Evolutionary conservation across 2,329 filamentous ascomycete genomes (phyloP), one percentile per base, ranked within the genome.

Genomic region (Alternaria longipes): DNA sequence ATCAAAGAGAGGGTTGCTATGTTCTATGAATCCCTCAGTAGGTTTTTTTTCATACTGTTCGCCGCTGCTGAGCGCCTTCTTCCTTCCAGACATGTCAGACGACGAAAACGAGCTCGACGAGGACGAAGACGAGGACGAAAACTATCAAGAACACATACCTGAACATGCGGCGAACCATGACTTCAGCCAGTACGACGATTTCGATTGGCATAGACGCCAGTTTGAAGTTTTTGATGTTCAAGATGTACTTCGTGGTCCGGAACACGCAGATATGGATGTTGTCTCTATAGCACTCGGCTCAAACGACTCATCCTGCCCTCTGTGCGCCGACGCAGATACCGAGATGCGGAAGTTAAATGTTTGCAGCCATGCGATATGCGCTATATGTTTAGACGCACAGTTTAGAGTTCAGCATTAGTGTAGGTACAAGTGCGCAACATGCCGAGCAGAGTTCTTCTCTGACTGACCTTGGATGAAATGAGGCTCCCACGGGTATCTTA

Each of bases 391-490:
- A 14, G 16, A 36, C 8, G 12, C n/a, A 12, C 59, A 62, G 26
- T 24, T 62, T 7, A 16, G 36, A 4, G 12, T 24, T 7, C 16
- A 32, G n/a, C 38, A 62, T 30, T 18, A 36, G 16, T 42, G 32
- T 32, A 56, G 59, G 8, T 59, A 62, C 30, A 54, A 24, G 28
- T 62, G 59, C 28, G 44, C 54, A 18, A 8, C 51, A 3, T 62
- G 59, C 26, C 44, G 59, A 22, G 50, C 54, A 2, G 45, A 55
- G 18, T 55, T 62, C 38, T 57, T 59, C 8, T 34, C 50, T 5
- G 12, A 22, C 12, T 20, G 8, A 26, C 24, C 24, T 26, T 26
- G 24, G 24, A 41, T 18, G 3, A 41, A 41, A 11, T 3, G 8
- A 20, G n/a, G n/a, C n/a, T 20, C 4, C n/a, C 8, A 4, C 6